Evolutionary conservation across 2,329 filamentous ascomycete species (phyloP).

Genomic region (Phyllachora maydis): DNA sequence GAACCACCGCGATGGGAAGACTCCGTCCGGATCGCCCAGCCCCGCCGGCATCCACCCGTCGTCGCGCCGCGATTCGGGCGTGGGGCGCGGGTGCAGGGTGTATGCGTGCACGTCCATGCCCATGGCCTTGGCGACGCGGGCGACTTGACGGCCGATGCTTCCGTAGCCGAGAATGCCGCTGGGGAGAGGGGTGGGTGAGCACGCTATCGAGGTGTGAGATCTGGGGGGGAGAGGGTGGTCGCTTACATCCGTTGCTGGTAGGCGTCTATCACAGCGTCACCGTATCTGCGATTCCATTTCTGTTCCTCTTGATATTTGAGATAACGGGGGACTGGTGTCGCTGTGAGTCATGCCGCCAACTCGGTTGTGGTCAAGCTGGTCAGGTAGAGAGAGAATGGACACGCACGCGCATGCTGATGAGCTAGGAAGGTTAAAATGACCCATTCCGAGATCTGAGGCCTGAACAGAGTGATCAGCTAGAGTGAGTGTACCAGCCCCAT

Average conservation of each 20-base stretch:
- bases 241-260: conserved; percentile 27
- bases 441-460: conserved; percentile 37
- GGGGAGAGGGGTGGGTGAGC: conserved; percentile 1
- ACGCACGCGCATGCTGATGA: conserved; percentile 23
- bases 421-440: conserved; percentile 28
- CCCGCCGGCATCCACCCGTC: conserved; percentile 45
- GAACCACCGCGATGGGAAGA: conserved; percentile 28
- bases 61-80: conserved; percentile 43
- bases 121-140: conserved; percentile 37
- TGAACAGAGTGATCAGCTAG: conserved; percentile 10
- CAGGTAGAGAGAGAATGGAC: neutral
- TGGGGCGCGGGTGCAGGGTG: conserved; percentile 48
- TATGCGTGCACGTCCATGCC: conserved; percentile 59
- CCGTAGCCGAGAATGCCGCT: conserved; percentile 34
- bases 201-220: too few species aligned
- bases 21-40: conserved; percentile 32
- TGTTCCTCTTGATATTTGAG: too few species aligned
- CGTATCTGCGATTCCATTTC: too few species aligned
- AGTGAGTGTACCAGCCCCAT: neutral
- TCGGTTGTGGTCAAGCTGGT: too few species aligned
- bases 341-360: too few species aligned
- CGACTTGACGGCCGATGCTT: conserved; percentile 29
- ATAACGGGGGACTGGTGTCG: too few species aligned
- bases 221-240: neutral
- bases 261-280: conserved; percentile 16